These are phyloP conservation scores for Ustilago shanxiensis DNA, from an alignment of 1,284 basidiomycete species.

Conservation along the genomic window DNA sequence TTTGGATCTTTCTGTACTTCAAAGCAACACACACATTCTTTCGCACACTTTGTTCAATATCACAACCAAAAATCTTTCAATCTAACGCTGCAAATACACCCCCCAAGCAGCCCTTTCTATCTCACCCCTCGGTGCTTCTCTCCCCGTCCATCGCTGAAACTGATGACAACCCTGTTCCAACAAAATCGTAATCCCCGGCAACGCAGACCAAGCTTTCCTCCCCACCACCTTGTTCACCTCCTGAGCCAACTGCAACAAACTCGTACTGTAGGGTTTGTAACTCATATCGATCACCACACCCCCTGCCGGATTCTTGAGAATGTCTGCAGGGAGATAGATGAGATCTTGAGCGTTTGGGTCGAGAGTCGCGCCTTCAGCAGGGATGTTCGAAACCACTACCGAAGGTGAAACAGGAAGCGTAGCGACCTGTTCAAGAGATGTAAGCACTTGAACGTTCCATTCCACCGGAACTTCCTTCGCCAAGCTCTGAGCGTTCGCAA, in stretches of 20 bases:
- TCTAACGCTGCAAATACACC: constrained; percentile 45
- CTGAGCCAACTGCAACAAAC: constrained; percentile 56
- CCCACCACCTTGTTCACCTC: constrained; percentile 27
- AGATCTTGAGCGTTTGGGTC: constrained; percentile 16
- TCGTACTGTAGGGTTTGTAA: constrained; percentile 66
- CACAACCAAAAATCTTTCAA: too few relatives aligned
- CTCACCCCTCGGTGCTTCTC: constrained; percentile 53
- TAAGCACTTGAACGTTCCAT: constrained; percentile 62
- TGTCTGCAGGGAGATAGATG: constrained; percentile 53
- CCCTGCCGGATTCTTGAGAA: constrained; percentile 52
- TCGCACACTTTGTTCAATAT: too few relatives aligned
- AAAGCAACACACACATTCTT: too few relatives aligned
- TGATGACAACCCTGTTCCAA: constrained; percentile 68
- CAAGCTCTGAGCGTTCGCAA: constrained; percentile 58
- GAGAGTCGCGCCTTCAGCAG: constrained; percentile 59
- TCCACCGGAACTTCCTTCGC: constrained; percentile 54
- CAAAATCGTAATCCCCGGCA: constrained; percentile 65
- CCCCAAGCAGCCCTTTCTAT: constrained; percentile 58
- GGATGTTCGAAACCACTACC: constrained; percentile 66
- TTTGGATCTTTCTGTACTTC: too few relatives aligned
- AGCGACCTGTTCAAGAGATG: constrained; percentile 37
- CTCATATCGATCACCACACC: constrained; percentile 70
- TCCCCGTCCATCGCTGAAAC: constrained; percentile 65
- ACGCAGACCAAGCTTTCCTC: constrained; percentile 52
- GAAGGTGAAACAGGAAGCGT: constrained; percentile 25